phyloP scores from a whole-genome alignment of 169 alveolate genomes.

The Plasmodium knowlesi region DNA sequence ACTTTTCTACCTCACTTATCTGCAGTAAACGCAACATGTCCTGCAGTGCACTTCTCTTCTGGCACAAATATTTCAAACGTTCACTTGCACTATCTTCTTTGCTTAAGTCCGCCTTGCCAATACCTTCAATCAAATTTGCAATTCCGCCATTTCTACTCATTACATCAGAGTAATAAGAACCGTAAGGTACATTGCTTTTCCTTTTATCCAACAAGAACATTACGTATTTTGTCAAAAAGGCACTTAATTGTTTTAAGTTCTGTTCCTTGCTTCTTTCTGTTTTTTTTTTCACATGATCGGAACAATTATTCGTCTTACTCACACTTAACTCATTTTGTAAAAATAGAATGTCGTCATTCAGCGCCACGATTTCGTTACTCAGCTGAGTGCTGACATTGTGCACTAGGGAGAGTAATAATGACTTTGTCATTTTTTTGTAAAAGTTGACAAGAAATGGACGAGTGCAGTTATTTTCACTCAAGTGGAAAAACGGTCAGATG shows the following conservation, averaged over 20 bases:
- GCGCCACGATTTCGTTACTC: constrained; percentile 28
- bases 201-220: constrained; percentile 17
- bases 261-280: constrained; percentile 5
- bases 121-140: background rate
- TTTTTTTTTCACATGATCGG: constrained; percentile 5
- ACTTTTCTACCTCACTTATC: background rate
- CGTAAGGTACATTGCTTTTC: background rate
- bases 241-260: constrained; percentile 27
- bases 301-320: background rate
- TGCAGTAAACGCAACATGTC: constrained; percentile 8
- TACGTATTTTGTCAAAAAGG: constrained; percentile 20
- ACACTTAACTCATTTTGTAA: background rate
- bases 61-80: constrained; percentile 12
- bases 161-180: background rate
- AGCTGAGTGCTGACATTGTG: constrained; percentile 50
- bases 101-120: background rate
- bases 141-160: background rate
- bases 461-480: background rate
- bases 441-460: background rate
- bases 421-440: constrained; percentile 30
- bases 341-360: constrained; percentile 36
- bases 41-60: constrained; percentile 12
- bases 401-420: constrained; percentile 24
- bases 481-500: background rate
- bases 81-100: background rate